A percentile compares a stretch with the other conserved stretches of the same genome.
Conservation (phyloP, 2,329 filamentous ascomycete genomes). For the Blastomyces silverae region DNA sequence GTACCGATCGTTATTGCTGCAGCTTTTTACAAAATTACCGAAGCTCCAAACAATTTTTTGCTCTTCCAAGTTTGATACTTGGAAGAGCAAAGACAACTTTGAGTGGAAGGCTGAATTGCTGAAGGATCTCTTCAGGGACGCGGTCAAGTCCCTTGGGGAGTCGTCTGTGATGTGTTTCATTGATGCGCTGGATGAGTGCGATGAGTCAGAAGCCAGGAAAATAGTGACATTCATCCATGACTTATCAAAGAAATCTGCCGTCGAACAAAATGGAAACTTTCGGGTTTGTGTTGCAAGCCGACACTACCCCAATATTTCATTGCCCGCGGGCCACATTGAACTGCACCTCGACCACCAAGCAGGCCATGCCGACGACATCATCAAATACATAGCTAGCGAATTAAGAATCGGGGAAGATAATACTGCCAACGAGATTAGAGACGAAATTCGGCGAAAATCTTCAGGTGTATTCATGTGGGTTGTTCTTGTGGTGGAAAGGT, state of each 20-base stretch:
- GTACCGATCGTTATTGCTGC: slow-evolving; percentile 28
- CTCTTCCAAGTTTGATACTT: slow-evolving; percentile 12
- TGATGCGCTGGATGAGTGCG: slow-evolving; percentile 45
- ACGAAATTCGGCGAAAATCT: slow-evolving; percentile 35
- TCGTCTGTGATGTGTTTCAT: slow-evolving; percentile 33
- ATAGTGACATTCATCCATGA: slow-evolving; percentile 37
- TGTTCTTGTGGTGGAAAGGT: slow-evolving; percentile 41
- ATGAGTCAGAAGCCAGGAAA: slow-evolving; percentile 34
- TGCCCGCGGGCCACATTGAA: slow-evolving; percentile 28
- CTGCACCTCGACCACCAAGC: slow-evolving; percentile 37
- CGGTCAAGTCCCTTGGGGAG: slow-evolving; percentile 18
- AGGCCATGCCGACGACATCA: slow-evolving; percentile 34
- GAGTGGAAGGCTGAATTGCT: slow-evolving; percentile 19
- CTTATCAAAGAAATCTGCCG: slow-evolving; percentile 23
- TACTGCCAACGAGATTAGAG: slow-evolving; percentile 28
- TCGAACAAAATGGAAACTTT: slow-evolving; percentile 20
- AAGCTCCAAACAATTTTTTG: slow-evolving; percentile 23
- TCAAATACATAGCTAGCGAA: slow-evolving; percentile 18
- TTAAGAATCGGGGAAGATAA: slow-evolving; percentile 22
- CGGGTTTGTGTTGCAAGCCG: slow-evolving; percentile 40
- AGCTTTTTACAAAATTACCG: slow-evolving; percentile 25
- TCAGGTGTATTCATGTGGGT: slow-evolving; percentile 45
- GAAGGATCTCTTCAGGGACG: slow-evolving; percentile 21
- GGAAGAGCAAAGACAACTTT: neutral
- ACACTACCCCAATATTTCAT: slow-evolving; percentile 40